Evolutionary conservation across 768 basidiomycete species (phyloP), one percentile per base, ranked within the genome.

Genomic region (Termitomyces sp.): DNA sequence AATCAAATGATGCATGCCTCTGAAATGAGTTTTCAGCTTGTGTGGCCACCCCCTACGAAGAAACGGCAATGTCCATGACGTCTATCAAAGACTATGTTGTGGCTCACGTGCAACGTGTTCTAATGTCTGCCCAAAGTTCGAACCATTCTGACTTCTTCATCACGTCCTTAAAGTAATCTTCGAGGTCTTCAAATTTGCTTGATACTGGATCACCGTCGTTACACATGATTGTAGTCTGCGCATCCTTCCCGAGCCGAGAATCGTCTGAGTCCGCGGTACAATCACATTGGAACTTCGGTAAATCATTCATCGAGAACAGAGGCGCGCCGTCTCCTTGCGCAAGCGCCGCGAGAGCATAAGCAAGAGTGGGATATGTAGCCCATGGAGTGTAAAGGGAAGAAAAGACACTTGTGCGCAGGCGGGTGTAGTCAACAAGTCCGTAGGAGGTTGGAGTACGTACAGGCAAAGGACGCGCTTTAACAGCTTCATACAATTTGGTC

Each of bases 371-470:
- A 60, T 75, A 81, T 3, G 26, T 7, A 2, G 62, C 62, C 49
- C 70, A 77, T 7, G 77, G 78, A 0, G 56, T 48, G 51, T 76
- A 78, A 0, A 81, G 67, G 2, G 72, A 26, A 1, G 16, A 2
- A 57, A 79, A 78, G 5, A 78, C 59, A 0, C 61, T 46, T 1
- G 13, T 2, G 7, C 73, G 70, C 18, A 78, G 55, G 20, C 62
- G 51, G 26, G 56, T 56, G 34, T 74, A 75, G 61, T 78, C 75
- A 0, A 79, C 56, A 18, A 78, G 39, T 5, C 76, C 76, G 56
- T 76, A 78, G 0, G 62, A 63, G 0, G 54, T 61, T 0, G 59
- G 37, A 0, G 69, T 68, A 34, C 61, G 64, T 33, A 77, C 69
- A 0, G 77, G 72, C 1, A 77, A 47, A 0, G 79, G 78, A 0